phyloP scores from a whole-genome alignment of 179 eudicot genomes.

The Heliamphora pulchella region DNA sequence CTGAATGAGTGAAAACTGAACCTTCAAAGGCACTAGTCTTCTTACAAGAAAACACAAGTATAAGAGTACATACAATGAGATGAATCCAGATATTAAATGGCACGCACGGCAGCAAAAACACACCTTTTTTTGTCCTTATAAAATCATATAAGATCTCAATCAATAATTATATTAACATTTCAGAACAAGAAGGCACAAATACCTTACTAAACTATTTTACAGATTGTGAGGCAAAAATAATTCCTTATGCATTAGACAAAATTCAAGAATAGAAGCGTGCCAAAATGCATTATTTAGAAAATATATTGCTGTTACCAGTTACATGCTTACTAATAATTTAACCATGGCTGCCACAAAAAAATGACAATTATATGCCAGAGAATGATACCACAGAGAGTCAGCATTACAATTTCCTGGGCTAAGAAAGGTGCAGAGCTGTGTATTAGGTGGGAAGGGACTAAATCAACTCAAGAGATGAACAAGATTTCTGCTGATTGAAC shows the following conservation, averaged over 20 bases:
- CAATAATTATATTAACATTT: background rate
- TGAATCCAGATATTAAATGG: background rate
- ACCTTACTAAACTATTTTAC: background rate
- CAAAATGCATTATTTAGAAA: background rate
- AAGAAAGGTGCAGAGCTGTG: background rate
- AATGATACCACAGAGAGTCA: background rate
- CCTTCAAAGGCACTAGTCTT: conserved; percentile 98
- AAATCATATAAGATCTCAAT: background rate
- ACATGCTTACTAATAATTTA: background rate
- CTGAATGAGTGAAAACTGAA: conserved; percentile 94
- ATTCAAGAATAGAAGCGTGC: background rate
- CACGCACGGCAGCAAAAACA: background rate
- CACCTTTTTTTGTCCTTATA: background rate
- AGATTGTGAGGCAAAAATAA: background rate
- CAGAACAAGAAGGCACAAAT: background rate
- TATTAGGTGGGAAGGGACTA: background rate
- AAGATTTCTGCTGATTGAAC: background rate
- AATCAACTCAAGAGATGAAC: background rate
- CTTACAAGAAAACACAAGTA: conserved; percentile 14
- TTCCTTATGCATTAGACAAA: background rate
- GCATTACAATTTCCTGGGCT: background rate
- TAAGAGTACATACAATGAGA: background rate
- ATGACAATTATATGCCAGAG: background rate
- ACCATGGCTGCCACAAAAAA: background rate
- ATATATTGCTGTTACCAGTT: background rate